Conservation (phyloP, 192 early-diverging fungal genomes). For the Umbelopsis sp. region DNA sequence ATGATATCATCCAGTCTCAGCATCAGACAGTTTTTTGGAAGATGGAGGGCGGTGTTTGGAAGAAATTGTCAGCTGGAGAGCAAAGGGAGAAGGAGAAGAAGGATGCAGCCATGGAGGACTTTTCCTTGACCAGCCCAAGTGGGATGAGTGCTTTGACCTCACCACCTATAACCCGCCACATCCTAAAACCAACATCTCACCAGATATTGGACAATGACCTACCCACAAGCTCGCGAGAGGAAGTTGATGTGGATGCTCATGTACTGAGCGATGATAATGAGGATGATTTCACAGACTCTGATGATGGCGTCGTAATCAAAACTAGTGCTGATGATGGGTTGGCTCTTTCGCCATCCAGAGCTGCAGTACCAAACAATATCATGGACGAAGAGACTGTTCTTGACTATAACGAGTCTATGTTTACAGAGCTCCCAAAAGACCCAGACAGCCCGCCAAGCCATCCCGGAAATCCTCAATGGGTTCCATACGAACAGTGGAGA, state of each 20-base stretch:
- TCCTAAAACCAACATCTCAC: neutral
- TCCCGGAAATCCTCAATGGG: conserved; percentile 10
- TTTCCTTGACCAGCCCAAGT: too few species aligned
- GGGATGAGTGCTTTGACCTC: too few species aligned
- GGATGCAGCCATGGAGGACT: too few species aligned
- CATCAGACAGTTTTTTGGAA: conserved; percentile 37
- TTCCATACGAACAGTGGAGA: neutral
- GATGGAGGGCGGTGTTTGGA: conserved; percentile 24
- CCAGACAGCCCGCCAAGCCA: neutral
- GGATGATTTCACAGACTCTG: neutral
- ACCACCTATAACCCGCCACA: neutral
- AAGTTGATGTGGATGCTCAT: neutral
- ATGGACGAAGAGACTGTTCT: neutral
- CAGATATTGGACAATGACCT: neutral
- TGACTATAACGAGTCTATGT: neutral
- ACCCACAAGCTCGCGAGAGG: neutral
- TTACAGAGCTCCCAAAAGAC: neutral
- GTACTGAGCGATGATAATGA: conserved; percentile 9
- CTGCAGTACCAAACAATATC: neutral
- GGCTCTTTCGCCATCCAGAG: too few species aligned
- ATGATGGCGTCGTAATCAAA: neutral
- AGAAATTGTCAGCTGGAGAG: conserved; percentile 17
- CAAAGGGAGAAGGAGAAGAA: neutral
- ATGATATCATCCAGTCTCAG: conserved; percentile 35
- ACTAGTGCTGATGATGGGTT: neutral